Evolutionary conservation across 305 asterid species (phyloP).

Genomic region (Fraxinus xanthoxyloides): DNA sequence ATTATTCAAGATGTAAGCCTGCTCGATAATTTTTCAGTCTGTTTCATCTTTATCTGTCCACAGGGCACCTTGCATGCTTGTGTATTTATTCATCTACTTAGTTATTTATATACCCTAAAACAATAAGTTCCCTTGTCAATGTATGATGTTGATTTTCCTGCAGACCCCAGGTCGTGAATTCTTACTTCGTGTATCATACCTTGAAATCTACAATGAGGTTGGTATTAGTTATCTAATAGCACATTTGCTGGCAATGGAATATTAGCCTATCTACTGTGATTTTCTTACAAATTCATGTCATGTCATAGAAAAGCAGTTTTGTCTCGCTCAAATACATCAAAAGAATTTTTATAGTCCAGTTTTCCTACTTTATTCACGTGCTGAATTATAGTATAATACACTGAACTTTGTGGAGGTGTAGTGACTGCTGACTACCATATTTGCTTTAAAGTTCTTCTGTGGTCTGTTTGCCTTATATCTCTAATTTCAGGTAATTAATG

Average conservation of each 20-base stretch:
- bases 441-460: slow-evolving; percentile 10
- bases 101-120: slow-evolving; percentile 11
- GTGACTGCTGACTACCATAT: background rate
- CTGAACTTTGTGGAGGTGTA: background rate
- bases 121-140: slow-evolving; percentile 9
- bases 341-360: background rate
- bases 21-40: slow-evolving; percentile 1
- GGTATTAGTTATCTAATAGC: slow-evolving; percentile 23
- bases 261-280: background rate
- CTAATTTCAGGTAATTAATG: slow-evolving; percentile 81
- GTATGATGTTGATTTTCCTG: slow-evolving; percentile 29
- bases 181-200: slow-evolving; percentile 94
- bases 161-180: slow-evolving; percentile 99
- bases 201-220: slow-evolving; percentile 98
- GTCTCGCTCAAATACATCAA: background rate
- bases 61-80: background rate
- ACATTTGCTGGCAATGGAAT: background rate
- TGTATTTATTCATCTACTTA: slow-evolving; percentile 11
- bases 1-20: slow-evolving; percentile 93
- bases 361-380: background rate
- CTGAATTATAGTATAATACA: background rate
- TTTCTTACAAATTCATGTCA: background rate
- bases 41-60: slow-evolving; percentile 14
- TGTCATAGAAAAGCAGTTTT: slow-evolving; percentile 11
- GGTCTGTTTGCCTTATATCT: slow-evolving; percentile 11